Evolutionary conservation across 2,329 filamentous ascomycete genomes (phyloP).

Genomic region (Herpomyces periplanetae): DNA sequence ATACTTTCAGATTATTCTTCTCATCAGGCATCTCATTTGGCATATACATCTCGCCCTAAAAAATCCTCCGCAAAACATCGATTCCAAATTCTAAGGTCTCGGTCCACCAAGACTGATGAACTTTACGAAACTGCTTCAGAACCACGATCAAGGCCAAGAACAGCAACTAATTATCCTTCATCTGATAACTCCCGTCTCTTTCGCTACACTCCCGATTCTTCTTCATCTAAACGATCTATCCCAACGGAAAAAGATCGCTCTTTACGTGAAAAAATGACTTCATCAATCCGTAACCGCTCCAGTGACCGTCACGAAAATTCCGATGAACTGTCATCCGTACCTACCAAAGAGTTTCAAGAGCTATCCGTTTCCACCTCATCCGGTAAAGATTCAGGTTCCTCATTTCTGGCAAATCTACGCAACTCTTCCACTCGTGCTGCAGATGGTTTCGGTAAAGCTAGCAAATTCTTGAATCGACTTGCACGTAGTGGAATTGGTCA

Average conservation of each 20-base stretch:
- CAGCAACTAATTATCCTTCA: conserved; percentile 9
- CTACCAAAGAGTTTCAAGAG: conserved; percentile 3
- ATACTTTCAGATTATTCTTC: too few relatives aligned
- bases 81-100: conserved; percentile 8
- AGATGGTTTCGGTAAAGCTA: conserved; percentile 25
- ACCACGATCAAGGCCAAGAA: conserved; percentile 4
- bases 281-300: conserved; percentile 25
- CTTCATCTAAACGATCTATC: too few relatives aligned
- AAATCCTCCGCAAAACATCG: conserved; percentile 5
- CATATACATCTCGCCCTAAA: conserved; percentile 4
- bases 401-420: conserved; percentile 31
- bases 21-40: conserved; percentile 1
- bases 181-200: conserved; percentile 22
- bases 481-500: conserved; percentile 27
- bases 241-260: conserved; percentile 24
- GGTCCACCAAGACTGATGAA: conserved; percentile 10
- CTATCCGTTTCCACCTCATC: conserved; percentile 11
- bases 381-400: conserved; percentile 18
- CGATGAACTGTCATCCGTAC: conserved; percentile 5
- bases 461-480: conserved; percentile 46
- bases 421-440: conserved; percentile 31
- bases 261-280: conserved; percentile 23
- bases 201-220: too few relatives aligned
- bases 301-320: conserved; percentile 17
- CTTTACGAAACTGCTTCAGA: conserved; percentile 6